Evolutionary conservation across 2,329 filamentous ascomycete genomes (phyloP).

Genomic region (Bretziella fagacearum): DNA sequence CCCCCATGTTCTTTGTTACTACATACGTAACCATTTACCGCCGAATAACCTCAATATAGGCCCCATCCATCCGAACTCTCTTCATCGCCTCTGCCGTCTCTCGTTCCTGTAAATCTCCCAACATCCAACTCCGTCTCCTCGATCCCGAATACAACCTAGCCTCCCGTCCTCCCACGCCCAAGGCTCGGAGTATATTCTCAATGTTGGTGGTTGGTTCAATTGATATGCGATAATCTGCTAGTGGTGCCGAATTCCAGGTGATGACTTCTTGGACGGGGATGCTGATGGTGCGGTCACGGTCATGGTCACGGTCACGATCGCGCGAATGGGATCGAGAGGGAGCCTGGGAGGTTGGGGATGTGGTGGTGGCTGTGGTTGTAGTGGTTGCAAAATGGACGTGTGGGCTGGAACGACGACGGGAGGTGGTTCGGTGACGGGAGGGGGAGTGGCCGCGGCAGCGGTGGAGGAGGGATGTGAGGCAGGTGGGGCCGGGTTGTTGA

Average conservation of each 20-base stretch:
- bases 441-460: background rate
- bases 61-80: background rate
- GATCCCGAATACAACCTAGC: background rate
- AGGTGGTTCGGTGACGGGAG: background rate
- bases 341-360: background rate
- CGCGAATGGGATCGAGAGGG: background rate
- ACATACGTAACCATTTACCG: background rate
- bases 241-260: conserved; percentile 1
- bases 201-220: background rate
- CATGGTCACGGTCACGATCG: background rate
- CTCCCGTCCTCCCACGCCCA: conserved; percentile 1
- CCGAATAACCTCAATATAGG: conserved; percentile 4
- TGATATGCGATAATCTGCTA: background rate
- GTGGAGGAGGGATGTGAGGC: background rate
- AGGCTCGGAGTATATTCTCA: background rate
- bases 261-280: conserved; percentile 1
- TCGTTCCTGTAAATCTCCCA: background rate
- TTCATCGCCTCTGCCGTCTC: background rate
- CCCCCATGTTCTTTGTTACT: no score
- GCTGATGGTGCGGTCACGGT: background rate
- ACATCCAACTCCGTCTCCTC: background rate
- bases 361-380: background rate
- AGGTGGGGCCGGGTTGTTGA: background rate
- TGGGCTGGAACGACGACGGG: background rate
- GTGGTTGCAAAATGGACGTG: background rate